A percentile compares a stretch with the other conserved stretches of the same genome.
Evolutionary conservation across 208 protist species (phyloP).

Genomic region (Histomonas meleagridis): DNA sequence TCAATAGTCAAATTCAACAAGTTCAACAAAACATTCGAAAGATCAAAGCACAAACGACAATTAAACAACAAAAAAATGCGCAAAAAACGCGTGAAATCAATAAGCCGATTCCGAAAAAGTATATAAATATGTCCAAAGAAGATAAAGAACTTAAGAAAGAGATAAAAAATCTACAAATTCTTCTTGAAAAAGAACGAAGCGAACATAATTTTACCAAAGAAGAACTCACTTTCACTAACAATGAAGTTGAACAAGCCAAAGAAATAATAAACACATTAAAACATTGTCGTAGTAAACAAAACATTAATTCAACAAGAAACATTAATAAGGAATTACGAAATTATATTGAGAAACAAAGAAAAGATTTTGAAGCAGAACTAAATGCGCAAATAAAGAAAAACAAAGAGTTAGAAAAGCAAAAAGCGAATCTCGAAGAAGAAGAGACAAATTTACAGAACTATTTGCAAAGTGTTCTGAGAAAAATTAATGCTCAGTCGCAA

Average conservation of each 20-base stretch:
- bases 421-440: not conserved
- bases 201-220: not conserved
- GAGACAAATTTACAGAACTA: not conserved
- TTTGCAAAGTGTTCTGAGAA: not conserved
- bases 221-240: not conserved
- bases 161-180: not conserved
- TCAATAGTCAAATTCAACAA: too few relatives aligned
- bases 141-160: not conserved
- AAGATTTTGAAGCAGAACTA: not conserved
- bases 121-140: too few relatives aligned
- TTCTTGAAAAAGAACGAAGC: not conserved
- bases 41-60: too few relatives aligned
- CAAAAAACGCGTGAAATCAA: too few relatives aligned
- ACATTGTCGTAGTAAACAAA: not conserved
- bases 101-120: too few relatives aligned
- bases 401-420: slow-evolving; percentile 17
- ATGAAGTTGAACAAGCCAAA: not conserved
- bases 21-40: too few relatives aligned
- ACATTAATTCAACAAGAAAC: not conserved
- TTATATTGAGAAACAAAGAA: not conserved
- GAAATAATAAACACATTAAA: not conserved
- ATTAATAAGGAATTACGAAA: not conserved
- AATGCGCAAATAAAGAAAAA: not conserved
- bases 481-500: not conserved
- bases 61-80: too few relatives aligned